A percentile compares a stretch with the other conserved stretches of the same genome.
phyloP scores from a whole-genome alignment of 2,329 filamentous ascomycete genomes.

The Ophiostoma ips region DNA sequence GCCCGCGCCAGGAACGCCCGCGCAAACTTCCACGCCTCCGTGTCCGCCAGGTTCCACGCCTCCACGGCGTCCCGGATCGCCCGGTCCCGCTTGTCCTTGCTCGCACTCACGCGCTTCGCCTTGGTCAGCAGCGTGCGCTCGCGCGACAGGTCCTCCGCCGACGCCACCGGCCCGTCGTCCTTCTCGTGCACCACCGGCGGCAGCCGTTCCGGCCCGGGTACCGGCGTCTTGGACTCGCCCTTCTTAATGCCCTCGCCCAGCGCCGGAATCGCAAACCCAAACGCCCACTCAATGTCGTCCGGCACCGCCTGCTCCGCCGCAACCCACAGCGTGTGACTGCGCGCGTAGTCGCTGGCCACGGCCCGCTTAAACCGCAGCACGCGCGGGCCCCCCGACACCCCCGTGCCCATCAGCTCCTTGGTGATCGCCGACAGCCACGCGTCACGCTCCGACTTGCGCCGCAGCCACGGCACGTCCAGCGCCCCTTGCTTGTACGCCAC shows the following conservation, averaged over 20 bases:
- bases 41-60: constrained; percentile 57
- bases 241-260: constrained; percentile 30
- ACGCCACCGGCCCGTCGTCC: constrained; percentile 34
- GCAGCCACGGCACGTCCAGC: constrained; percentile 50
- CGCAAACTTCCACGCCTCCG: constrained; percentile 64
- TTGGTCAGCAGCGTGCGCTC: constrained; percentile 40
- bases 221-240: constrained; percentile 42
- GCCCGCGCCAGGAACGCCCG: constrained; percentile 51
- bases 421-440: constrained; percentile 64
- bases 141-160: constrained; percentile 35
- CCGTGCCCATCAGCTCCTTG: constrained; percentile 49
- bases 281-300: constrained; percentile 71
- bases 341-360: constrained; percentile 54
- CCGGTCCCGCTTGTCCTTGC: constrained; percentile 29
- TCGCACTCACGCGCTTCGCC: constrained; percentile 30
- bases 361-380: constrained; percentile 67
- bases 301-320: constrained; percentile 53
- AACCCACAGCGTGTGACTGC: constrained; percentile 63
- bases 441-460: constrained; percentile 58
- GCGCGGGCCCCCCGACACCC: constrained; percentile 48
- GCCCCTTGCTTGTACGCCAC: constrained; percentile 48
- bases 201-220: constrained; percentile 42
- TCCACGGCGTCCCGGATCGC: constrained; percentile 42
- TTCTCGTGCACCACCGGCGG: constrained; percentile 35
- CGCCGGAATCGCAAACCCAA: constrained; percentile 69